phyloP scores from a whole-genome alignment of 1,139 yeast species.

The Geotrichum europaeum region DNA sequence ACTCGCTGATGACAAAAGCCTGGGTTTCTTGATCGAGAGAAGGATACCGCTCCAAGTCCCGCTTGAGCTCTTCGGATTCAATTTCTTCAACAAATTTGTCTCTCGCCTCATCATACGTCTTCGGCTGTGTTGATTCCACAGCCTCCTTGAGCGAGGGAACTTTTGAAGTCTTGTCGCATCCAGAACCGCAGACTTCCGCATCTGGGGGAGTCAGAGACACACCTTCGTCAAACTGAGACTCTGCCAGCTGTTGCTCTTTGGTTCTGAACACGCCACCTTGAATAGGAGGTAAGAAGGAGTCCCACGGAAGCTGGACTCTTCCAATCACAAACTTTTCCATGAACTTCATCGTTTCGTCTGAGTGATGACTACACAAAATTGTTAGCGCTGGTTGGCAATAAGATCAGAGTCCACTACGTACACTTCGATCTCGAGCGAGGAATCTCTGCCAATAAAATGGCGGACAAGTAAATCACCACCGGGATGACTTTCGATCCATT shows the following conservation, averaged over 20 bases:
- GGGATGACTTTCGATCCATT: constrained; percentile 72
- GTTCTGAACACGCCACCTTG: constrained; percentile 63
- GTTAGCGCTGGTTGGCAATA: not conserved
- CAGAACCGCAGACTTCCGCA: not conserved
- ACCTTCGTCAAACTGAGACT: constrained; percentile 13
- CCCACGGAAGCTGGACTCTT: constrained; percentile 56
- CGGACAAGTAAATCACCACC: constrained; percentile 83
- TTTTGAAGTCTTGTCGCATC: not conserved
- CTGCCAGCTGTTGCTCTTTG: constrained; percentile 21
- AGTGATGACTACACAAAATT: constrained; percentile 42
- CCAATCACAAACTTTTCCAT: constrained; percentile 62
- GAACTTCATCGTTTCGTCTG: constrained; percentile 46
- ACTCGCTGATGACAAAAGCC: constrained; percentile 47
- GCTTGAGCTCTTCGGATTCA: constrained; percentile 49
- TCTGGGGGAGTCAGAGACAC: constrained; percentile 11
- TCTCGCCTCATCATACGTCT: constrained; percentile 37
- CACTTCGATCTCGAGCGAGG: constrained; percentile 84
- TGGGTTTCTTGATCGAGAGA: constrained; percentile 65
- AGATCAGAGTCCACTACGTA: constrained; percentile 24
- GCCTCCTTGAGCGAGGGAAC: constrained; percentile 5
- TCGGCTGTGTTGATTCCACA: constrained; percentile 5
- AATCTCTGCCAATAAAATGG: constrained; percentile 85
- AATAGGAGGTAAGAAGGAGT: constrained; percentile 75
- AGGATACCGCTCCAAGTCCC: constrained; percentile 55
- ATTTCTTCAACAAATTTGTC: constrained; percentile 48